phyloP scores from a whole-genome alignment of 2,329 filamentous ascomycete genomes.

The Microdochium nivale region DNA sequence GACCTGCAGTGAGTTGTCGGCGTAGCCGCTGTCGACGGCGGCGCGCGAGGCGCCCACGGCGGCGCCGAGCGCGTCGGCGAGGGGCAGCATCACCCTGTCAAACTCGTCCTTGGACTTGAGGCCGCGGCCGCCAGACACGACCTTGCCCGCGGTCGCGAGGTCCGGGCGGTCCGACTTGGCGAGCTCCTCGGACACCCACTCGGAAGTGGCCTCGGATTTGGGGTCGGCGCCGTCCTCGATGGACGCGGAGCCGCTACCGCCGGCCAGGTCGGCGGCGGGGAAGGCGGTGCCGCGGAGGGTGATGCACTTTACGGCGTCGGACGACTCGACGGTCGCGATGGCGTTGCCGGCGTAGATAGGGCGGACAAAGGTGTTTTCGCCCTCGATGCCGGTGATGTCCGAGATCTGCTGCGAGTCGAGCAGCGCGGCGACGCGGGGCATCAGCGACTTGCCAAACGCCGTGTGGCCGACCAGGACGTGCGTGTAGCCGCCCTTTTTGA shows the following conservation, averaged over 20 bases:
- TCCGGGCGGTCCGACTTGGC: slow-evolving; percentile 92
- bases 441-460: slow-evolving; percentile 90
- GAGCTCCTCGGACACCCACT: slow-evolving; percentile 93
- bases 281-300: slow-evolving; percentile 94
- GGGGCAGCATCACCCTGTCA: slow-evolving; percentile 81
- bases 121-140: slow-evolving; percentile 89
- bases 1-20: slow-evolving; percentile 96
- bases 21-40: slow-evolving; percentile 93
- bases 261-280: slow-evolving; percentile 60
- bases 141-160: slow-evolving; percentile 76
- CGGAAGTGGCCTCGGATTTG: slow-evolving; percentile 61
- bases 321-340: slow-evolving; percentile 89
- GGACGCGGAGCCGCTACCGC: slow-evolving; percentile 65
- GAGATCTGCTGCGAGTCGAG: slow-evolving; percentile 91
- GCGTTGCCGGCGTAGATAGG: slow-evolving; percentile 98
- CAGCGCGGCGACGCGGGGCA: slow-evolving; percentile 85
- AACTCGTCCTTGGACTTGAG: slow-evolving; percentile 98
- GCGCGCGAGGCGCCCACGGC: slow-evolving; percentile 92
- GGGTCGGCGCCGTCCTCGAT: slow-evolving; percentile 80
- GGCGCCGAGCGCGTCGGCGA: slow-evolving; percentile 89
- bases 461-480: slow-evolving; percentile 88
- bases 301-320: slow-evolving; percentile 76
- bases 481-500: slow-evolving; percentile 90
- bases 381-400: slow-evolving; percentile 79
- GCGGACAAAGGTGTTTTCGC: slow-evolving; percentile 88